Base-by-base conservation (phyloP, 2,329 filamentous ascomycete genomes). In the Chaetomiaceae sp. region DNA sequence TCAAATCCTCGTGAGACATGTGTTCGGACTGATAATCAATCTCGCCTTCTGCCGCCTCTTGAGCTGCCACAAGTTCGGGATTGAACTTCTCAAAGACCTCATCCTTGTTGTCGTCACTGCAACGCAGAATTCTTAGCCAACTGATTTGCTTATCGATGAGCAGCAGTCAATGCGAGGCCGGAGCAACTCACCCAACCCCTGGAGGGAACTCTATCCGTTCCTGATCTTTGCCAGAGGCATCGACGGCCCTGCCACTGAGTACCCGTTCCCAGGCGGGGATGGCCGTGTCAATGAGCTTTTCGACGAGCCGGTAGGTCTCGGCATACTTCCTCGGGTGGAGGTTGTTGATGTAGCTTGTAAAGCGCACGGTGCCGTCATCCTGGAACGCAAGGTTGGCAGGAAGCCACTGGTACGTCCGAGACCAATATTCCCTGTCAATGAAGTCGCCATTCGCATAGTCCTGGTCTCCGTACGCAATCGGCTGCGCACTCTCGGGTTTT, bases 341-440 rank as follows among this genome's bases (percentile, higher is more conserved):
- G 54, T 74, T 75, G 62, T 75, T 76, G 63, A 75, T 67, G 59
- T 76, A 76, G 61, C 71, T 73, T 4, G 67, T 69, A 48, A 75
- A 70, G 10, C 61, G 62, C 29, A 65, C 63, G 14, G 60, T 63
- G 8, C 60, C 64, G 33, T 66, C 59, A 1, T 59, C 56, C 5
- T 60, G 52, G 46, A 73, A 67, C 1, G 58, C 53, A 3, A 74
- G 60, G 30, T 74, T 69, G 4, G 66, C 62, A 1, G 71, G 72
- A 7, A 75, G 62, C 65, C 66, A 68, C 42, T 68, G 67, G 49
- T 62, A 67, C 1, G 9, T 47, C 11, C 49, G 27, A 7, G 70
- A 71, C 57, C 60, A 65, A 33, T 47, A 60, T 5, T n/a, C 21
- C 4, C 14, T 7, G 18, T 33, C 10, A 7, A 48, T 45, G 18